Evolutionary conservation across 768 basidiomycete species (phyloP).

Genomic region (Trametes sanguinea): DNA sequence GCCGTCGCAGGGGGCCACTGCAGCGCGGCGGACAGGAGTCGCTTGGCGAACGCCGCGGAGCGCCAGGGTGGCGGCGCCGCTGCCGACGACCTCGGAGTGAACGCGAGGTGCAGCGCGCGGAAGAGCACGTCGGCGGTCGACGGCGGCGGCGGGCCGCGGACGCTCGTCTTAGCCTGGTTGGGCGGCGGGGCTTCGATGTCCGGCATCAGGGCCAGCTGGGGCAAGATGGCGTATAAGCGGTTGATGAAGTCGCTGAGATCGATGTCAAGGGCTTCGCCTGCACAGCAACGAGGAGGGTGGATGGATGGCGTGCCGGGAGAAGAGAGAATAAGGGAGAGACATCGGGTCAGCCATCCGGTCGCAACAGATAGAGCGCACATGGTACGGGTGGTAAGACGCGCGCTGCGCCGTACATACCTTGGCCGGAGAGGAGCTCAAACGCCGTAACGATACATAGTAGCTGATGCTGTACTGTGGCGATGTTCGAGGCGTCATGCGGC

Average conservation of each 20-base stretch:
- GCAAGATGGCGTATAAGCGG: slow-evolving; percentile 79
- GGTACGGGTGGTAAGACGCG: background rate
- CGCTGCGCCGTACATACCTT: slow-evolving; percentile 55
- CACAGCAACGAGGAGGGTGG: background rate
- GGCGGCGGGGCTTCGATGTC: slow-evolving; percentile 57
- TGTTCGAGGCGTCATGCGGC: slow-evolving; percentile 33
- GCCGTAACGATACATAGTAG: slow-evolving; percentile 92
- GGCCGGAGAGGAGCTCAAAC: slow-evolving; percentile 95
- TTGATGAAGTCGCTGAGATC: slow-evolving; percentile 90
- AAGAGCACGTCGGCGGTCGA: slow-evolving; percentile 76
- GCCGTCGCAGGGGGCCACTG: slow-evolving; percentile 75
- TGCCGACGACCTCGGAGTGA: slow-evolving; percentile 69
- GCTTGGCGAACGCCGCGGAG: slow-evolving; percentile 90
- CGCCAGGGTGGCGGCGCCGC: slow-evolving; percentile 65
- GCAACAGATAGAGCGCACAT: background rate
- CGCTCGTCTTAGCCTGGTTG: slow-evolving; percentile 24
- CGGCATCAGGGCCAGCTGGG: slow-evolving; percentile 66
- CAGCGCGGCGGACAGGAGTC: slow-evolving; percentile 78
- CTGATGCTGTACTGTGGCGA: slow-evolving; percentile 52
- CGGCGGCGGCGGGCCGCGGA: slow-evolving; percentile 32
- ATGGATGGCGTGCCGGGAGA: background rate
- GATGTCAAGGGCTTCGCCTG: slow-evolving; percentile 96
- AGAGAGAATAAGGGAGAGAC: slow-evolving; percentile 16
- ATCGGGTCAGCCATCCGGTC: slow-evolving; percentile 16
- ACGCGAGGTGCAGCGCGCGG: slow-evolving; percentile 78